These are phyloP conservation scores for Letharia lupina DNA, from an alignment of 495 filamentous ascomycete species.

Conservation along the genomic window DNA sequence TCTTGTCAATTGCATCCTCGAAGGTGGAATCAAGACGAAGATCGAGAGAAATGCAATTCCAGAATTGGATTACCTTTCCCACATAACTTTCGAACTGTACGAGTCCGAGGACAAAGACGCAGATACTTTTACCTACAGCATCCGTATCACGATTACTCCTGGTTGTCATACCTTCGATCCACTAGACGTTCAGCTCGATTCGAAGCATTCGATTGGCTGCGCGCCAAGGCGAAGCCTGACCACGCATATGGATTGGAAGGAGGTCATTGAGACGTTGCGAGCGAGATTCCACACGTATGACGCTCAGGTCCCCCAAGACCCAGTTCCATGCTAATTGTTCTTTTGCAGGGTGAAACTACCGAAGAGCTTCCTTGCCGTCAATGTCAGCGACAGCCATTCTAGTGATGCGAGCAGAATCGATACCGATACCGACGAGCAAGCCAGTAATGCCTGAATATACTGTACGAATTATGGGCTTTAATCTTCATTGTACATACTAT, in stretches of 20 bases:
- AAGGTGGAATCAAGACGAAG: conserved; percentile 91
- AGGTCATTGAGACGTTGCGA: conserved; percentile 84
- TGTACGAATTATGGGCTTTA: neutral
- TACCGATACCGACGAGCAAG: conserved; percentile 1
- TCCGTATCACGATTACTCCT: conserved; percentile 89
- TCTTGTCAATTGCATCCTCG: conserved; percentile 91
- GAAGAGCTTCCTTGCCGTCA: conserved; percentile 85
- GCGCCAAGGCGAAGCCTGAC: conserved; percentile 82
- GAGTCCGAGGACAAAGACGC: conserved; percentile 76
- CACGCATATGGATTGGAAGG: conserved; percentile 89
- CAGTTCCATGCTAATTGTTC: conserved; percentile 16
- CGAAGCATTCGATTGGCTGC: conserved; percentile 87
- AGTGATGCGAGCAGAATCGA: neutral
- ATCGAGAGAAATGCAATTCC: conserved; percentile 85
- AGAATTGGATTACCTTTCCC: conserved; percentile 93
- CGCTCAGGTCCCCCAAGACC: conserved; percentile 9
- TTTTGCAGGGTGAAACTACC: conserved; percentile 74
- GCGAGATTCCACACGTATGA: conserved; percentile 91
- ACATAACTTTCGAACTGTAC: conserved; percentile 96
- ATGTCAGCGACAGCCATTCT: conserved; percentile 62
- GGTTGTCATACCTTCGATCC: conserved; percentile 95
- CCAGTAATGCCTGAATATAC: conserved; percentile 3
- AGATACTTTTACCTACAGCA: conserved; percentile 78
- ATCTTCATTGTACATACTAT: neutral
- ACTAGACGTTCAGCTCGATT: conserved; percentile 90